These are phyloP conservation scores for Fusarium devonianum DNA, from an alignment of 2,329 filamentous ascomycete genomes.

Conservation along the genomic window DNA sequence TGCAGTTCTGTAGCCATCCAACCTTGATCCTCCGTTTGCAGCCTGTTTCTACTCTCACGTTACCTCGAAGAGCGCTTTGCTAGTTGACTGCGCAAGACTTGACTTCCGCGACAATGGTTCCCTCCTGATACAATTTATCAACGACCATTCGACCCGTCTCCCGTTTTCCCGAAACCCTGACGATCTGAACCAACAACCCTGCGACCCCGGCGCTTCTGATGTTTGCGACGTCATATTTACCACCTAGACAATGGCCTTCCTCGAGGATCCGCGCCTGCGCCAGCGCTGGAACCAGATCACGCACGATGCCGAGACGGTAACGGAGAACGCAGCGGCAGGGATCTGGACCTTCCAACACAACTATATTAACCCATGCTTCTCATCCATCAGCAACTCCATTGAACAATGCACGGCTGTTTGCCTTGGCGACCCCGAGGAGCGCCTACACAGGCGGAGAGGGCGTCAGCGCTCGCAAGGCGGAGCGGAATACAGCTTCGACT, in stretches of 20 bases:
- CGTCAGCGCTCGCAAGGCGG: constrained; percentile 65
- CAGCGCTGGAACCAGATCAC: constrained; percentile 94
- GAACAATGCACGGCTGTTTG: constrained; percentile 77
- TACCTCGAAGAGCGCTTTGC: constrained; percentile 11
- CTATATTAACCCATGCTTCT: constrained; percentile 84
- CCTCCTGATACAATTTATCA: constrained; percentile 9
- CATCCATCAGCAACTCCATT: constrained; percentile 69
- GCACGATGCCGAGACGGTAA: constrained; percentile 87
- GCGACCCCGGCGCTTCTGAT: constrained; percentile 25
- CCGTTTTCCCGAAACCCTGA: neutral
- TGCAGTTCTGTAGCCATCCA: constrained; percentile 25
- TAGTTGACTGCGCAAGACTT: constrained; percentile 16
- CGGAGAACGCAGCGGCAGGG: constrained; percentile 88
- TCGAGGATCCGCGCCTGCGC: constrained; percentile 86
- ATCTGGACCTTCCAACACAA: constrained; percentile 89
- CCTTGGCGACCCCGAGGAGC: constrained; percentile 75
- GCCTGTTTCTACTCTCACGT: constrained; percentile 18
- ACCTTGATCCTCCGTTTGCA: constrained; percentile 30
- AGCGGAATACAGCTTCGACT: constrained; percentile 90
- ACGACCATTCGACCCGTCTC: neutral
- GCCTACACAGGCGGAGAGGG: constrained; percentile 71
- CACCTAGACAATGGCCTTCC: constrained; percentile 60
- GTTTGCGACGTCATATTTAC: constrained; percentile 41
- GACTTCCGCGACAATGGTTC: constrained; percentile 28
- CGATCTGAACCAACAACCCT: neutral